phyloP scores from a whole-genome alignment of 176 grass and related monocot genomes.

The Carex pumila region DNA sequence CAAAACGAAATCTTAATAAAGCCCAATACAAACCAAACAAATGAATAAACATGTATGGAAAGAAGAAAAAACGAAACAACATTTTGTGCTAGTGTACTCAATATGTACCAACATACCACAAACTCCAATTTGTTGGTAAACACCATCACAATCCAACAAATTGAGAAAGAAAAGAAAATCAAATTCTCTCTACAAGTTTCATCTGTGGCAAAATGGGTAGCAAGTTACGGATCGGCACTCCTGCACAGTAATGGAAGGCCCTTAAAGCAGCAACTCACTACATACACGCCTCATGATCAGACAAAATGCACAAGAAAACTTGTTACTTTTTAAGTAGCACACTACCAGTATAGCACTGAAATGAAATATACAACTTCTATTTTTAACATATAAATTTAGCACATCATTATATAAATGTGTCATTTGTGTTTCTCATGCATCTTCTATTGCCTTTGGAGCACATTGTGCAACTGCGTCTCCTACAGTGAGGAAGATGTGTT shows the following conservation, averaged over 20 bases:
- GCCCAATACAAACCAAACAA: neutral
- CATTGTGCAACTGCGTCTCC: slow-evolving; percentile 51
- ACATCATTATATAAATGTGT: neutral
- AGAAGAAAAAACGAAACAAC: neutral
- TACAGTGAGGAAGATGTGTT: slow-evolving; percentile 66
- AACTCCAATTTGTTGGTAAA: slow-evolving; percentile 1
- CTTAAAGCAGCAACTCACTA: neutral
- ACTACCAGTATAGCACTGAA: neutral
- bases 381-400: neutral
- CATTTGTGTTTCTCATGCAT: slow-evolving; percentile 33
- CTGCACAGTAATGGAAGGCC: too few species aligned
- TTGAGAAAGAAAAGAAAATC: neutral
- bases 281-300: neutral
- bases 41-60: neutral
- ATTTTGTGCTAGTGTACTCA: neutral
- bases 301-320: neutral
- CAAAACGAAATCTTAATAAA: neutral
- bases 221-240: too few species aligned
- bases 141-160: neutral
- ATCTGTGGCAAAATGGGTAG: neutral
- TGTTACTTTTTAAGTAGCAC: neutral
- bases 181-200: neutral
- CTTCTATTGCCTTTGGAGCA: slow-evolving; percentile 26
- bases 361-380: neutral
- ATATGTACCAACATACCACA: neutral